phyloP scores from a whole-genome alignment of 495 filamentous ascomycete genomes.

The Sordaria brevicollis region DNA sequence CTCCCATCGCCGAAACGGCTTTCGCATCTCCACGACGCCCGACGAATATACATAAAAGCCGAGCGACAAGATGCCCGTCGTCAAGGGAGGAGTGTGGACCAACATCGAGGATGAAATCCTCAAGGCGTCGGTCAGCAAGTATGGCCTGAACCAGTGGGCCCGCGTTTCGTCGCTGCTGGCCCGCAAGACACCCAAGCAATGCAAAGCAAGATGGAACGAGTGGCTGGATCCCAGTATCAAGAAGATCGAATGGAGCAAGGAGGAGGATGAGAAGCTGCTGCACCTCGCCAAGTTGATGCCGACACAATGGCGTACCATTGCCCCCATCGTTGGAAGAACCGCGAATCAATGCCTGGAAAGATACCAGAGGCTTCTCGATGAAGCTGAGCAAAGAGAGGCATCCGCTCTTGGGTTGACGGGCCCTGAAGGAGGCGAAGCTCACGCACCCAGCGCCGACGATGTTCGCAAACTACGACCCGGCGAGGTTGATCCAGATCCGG shows the following conservation, averaged over 20 bases:
- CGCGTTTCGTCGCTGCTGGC: conserved; percentile 95
- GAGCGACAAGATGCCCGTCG: conserved; percentile 69
- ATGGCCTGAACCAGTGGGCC: conserved; percentile 97
- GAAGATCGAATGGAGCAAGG: conserved; percentile 97
- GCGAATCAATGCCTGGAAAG: conserved; percentile 94
- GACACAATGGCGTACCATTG: conserved; percentile 97
- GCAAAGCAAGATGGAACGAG: conserved; percentile 96
- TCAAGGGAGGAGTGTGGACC: conserved; percentile 95
- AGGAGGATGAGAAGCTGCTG: conserved; percentile 95
- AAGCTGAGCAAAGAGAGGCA: conserved; percentile 80
- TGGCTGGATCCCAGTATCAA: conserved; percentile 97
- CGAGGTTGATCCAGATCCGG: conserved; percentile 90
- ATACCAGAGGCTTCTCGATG: conserved; percentile 92
- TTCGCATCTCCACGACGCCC: neutral
- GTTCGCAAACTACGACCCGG: conserved; percentile 82
- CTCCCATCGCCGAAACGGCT: neutral
- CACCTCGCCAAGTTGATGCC: conserved; percentile 98
- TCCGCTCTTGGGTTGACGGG: conserved; percentile 78
- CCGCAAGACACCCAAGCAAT: conserved; percentile 96
- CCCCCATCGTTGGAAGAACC: conserved; percentile 89
- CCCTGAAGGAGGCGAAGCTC: conserved; percentile 75
- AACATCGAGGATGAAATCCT: conserved; percentile 83
- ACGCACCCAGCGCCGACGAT: conserved; percentile 87
- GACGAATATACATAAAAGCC: neutral
- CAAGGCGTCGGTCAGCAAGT: conserved; percentile 91